Conservation (phyloP, 2,329 filamentous ascomycete genomes). For the Fonsecaea multimorphosa region DNA sequence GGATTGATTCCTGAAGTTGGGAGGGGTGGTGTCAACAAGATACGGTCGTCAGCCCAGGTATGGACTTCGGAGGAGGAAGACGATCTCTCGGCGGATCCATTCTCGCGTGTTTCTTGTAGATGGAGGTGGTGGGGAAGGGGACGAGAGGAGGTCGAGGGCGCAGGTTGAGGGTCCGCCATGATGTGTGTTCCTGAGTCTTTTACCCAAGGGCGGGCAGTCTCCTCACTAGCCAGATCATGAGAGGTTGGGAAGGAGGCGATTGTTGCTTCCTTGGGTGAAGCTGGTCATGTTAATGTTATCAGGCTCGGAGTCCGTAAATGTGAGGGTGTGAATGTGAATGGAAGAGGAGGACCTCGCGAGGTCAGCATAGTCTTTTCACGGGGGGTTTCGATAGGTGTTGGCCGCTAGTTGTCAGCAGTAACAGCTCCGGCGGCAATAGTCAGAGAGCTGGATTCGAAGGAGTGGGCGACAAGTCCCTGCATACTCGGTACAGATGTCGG, state of each 20-base stretch:
- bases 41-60: conserved; percentile 26
- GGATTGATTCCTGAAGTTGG: conserved; percentile 27
- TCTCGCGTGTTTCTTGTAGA: conserved; percentile 8
- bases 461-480: conserved; percentile 7
- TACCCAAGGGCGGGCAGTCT: conserved; percentile 11
- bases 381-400: neutral
- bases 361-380: conserved; percentile 12
- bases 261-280: neutral
- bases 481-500: neutral
- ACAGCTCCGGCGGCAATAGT: neutral
- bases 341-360: conserved; percentile 7
- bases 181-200: conserved; percentile 18
- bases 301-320: conserved; percentile 7
- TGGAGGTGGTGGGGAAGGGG: conserved; percentile 1
- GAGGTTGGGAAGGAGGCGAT: conserved; percentile 4
- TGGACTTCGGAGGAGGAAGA: conserved; percentile 12
- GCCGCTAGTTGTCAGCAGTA: conserved; percentile 3
- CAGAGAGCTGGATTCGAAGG: neutral
- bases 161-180: conserved; percentile 27
- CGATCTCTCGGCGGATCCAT: conserved; percentile 13
- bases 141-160: conserved; percentile 20
- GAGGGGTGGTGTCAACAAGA: conserved; percentile 33
- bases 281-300: neutral
- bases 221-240: conserved; percentile 31
- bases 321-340: neutral